These are phyloP conservation scores for Lichtheimia ramosa DNA, from an alignment of 371 early-diverging fungal species.

Conservation along the genomic window DNA sequence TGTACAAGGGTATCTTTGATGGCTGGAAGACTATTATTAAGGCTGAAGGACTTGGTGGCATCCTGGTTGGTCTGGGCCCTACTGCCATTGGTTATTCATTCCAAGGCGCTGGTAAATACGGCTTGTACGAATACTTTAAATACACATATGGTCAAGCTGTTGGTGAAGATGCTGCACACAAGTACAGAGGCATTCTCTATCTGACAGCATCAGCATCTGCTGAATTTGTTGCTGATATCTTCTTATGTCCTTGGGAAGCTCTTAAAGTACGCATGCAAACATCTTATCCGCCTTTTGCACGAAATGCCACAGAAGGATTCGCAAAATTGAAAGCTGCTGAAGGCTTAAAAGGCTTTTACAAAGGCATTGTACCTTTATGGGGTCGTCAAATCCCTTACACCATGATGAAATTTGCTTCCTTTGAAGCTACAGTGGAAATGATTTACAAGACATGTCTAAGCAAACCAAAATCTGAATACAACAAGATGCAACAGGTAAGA, in stretches of 20 bases:
- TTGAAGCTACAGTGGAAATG: conserved; percentile 77
- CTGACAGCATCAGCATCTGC: conserved; percentile 82
- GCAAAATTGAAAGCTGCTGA: conserved; percentile 56
- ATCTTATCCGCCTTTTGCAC: conserved; percentile 66
- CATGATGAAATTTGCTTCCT: conserved; percentile 92
- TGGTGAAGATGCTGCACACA: conserved; percentile 74
- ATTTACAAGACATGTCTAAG: conserved; percentile 67
- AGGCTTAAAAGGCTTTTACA: conserved; percentile 71
- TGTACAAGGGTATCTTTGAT: conserved; percentile 69
- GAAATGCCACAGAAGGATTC: conserved; percentile 62
- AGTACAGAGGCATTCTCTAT: conserved; percentile 75
- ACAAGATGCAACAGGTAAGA: conserved; percentile 67
- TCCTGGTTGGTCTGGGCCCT: conserved; percentile 79
- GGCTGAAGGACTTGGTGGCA: conserved; percentile 73
- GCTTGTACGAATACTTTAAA: conserved; percentile 86
- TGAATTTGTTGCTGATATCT: conserved; percentile 85
- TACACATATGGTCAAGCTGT: conserved; percentile 62
- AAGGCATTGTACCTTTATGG: conserved; percentile 80
- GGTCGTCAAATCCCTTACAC: conserved; percentile 91
- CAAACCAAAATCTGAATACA: conserved; percentile 75
- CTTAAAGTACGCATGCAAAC: conserved; percentile 80
- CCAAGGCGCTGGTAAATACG: conserved; percentile 90
- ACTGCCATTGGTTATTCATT: conserved; percentile 86
- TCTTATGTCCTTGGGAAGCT: conserved; percentile 82
- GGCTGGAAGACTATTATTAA: conserved; percentile 64